These are phyloP conservation scores for Torulaspora franciscae DNA, from an alignment of 805 yeast genomes.

Conservation along the genomic window DNA sequence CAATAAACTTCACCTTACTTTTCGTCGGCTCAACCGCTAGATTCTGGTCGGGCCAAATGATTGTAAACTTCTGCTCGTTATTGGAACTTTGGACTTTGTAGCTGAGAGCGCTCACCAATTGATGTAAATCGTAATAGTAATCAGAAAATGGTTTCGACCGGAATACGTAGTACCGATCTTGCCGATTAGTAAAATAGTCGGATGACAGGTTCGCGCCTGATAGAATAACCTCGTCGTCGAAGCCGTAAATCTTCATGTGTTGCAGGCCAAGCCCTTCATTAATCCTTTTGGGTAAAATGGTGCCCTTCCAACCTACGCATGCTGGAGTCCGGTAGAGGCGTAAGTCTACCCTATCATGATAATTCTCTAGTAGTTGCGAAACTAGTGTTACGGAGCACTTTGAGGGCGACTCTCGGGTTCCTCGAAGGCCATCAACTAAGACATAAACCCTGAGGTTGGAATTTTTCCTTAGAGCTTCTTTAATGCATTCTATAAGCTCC, in stretches of 20 bases:
- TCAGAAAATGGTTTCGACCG: constrained; percentile 53
- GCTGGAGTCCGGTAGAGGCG: constrained; percentile 89
- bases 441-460: constrained; percentile 63
- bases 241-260: constrained; percentile 95
- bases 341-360: constrained; percentile 62
- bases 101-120: constrained; percentile 62
- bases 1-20: constrained; percentile 47
- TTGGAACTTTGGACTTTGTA: constrained; percentile 53
- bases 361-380: constrained; percentile 57
- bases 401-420: constrained; percentile 87
- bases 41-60: constrained; percentile 73
- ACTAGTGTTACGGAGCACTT: constrained; percentile 72
- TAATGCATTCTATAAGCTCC: constrained; percentile 64
- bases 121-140: constrained; percentile 69
- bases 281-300: constrained; percentile 69
- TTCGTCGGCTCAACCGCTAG: constrained; percentile 61
- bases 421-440: constrained; percentile 81
- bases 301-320: constrained; percentile 59
- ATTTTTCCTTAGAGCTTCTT: constrained; percentile 54
- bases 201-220: constrained; percentile 88
- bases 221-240: constrained; percentile 82
- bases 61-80: constrained; percentile 45
- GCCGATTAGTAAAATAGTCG: constrained; percentile 92
- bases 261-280: constrained; percentile 92
- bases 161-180: constrained; percentile 84